Evolutionary conservation across 2,329 filamentous ascomycete species (phyloP).

Genomic region (Lachnellula arida): DNA sequence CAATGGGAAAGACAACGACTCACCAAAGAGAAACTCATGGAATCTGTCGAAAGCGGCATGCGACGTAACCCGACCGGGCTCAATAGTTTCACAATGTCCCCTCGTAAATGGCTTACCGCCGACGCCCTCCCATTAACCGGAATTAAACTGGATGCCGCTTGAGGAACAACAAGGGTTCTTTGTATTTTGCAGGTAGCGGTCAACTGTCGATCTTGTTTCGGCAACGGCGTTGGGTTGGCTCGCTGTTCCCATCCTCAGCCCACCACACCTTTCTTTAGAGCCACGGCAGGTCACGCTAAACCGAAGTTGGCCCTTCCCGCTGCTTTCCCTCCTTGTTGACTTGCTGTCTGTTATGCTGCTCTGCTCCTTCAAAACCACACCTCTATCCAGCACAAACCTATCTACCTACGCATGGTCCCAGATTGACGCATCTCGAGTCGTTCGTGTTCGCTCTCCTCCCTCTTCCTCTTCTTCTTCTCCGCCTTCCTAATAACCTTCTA

Average conservation of each 20-base stretch:
- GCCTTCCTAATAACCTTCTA: slow-evolving; percentile 20
- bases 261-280: too few species aligned
- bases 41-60: neutral
- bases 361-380: slow-evolving; percentile 11
- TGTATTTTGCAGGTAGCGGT: too few species aligned
- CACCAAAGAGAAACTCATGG: neutral
- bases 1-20: too few species aligned
- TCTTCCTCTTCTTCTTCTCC: slow-evolving; percentile 32
- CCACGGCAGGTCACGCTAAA: too few species aligned
- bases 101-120: neutral
- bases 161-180: too few species aligned
- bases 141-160: neutral
- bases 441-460: slow-evolving; percentile 32
- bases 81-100: neutral
- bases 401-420: slow-evolving; percentile 18
- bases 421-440: slow-evolving; percentile 28
- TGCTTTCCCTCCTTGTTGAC: neutral
- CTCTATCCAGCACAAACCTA: slow-evolving; percentile 7
- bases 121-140: neutral
- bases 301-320: neutral
- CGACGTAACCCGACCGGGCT: neutral
- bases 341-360: slow-evolving; percentile 8
- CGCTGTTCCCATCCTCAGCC: too few species aligned
- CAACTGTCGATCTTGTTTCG: too few species aligned
- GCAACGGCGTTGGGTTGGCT: too few species aligned